These are phyloP conservation scores for Cladophialophora yegresii DNA, from an alignment of 2,329 filamentous ascomycete genomes.

Conservation along the genomic window DNA sequence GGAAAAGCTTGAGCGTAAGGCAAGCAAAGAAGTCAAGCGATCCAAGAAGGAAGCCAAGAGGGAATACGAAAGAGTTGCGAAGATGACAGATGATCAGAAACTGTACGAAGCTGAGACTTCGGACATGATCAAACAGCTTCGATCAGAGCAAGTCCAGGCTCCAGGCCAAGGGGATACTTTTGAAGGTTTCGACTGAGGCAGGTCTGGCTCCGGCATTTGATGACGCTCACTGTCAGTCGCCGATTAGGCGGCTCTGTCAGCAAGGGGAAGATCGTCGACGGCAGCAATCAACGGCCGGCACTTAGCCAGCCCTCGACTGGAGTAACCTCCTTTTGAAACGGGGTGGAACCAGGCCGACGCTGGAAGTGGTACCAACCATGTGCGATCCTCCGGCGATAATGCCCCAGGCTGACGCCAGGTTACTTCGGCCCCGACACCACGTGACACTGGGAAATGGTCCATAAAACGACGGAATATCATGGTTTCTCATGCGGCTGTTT, in stretches of 20 bases:
- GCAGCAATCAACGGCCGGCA: not conserved
- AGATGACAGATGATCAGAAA: conserved; percentile 72
- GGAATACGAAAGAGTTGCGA: conserved; percentile 63
- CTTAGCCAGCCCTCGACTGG: not conserved
- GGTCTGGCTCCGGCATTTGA: not conserved
- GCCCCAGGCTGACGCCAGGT: conserved; percentile 5
- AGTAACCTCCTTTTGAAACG: not conserved
- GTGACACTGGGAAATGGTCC: not conserved
- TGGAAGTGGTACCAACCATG: not conserved
- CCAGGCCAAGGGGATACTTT: conserved; percentile 41
- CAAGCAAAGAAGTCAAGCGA: conserved; percentile 61
- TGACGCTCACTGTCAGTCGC: not conserved
- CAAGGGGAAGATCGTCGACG: not conserved
- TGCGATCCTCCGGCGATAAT: conserved; percentile 12
- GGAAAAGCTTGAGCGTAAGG: conserved; percentile 66
- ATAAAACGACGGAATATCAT: not conserved
- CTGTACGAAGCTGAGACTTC: conserved; percentile 64
- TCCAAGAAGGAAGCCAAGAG: conserved; percentile 66
- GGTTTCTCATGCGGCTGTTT: not conserved
- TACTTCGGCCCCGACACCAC: conserved; percentile 3
- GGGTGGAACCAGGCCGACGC: not conserved
- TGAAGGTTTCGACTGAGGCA: conserved; percentile 40
- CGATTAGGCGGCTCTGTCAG: not conserved
- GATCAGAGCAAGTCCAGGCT: conserved; percentile 57
- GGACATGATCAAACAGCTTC: conserved; percentile 65